Base-by-base conservation (phyloP, 2,329 filamentous ascomycete genomes). In the Cladophialophora chaetospira region DNA sequence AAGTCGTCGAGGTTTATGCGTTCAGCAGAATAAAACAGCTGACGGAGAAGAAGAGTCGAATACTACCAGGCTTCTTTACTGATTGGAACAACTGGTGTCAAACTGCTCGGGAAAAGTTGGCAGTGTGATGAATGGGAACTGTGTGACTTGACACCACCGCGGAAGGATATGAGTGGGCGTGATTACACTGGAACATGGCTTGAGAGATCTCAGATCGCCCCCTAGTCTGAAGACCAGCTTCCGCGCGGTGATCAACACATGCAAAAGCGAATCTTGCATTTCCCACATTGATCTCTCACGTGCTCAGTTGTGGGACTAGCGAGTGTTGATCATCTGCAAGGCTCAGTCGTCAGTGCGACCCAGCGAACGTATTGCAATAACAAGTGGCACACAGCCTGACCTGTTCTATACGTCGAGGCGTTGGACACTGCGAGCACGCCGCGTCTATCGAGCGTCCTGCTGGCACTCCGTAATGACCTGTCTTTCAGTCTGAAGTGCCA, bases 71-170 rank as follows among this genome's bases (percentile, higher is more conserved):
- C 0, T 87, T 91, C 71, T 88, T 89, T 65, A 77, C 78, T 2
- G 87, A 90, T 60, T 91, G 87, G 86, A 79, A 85, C 62, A 89
- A 89, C 67, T 91, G 88, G 88, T 85, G 81, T 67, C 60, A 60
- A 50, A 60, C 29, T 43, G 52, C 43, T 5, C 38, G 47, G 35
- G 57, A 55, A 21, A 61, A 52, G 46, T 38, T 58, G 31, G 53
- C 52, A 8, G 19, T 11, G 17, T 55, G 43, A 46, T 10, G 21
- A 28, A 2, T 10, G 8, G 23, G 5, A 44, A 15, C 42, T 5
- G 15, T 11, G 19, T 23, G 23, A 28, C 8, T 19, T 6, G 11
- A 23, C 42, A 17, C 10, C 23, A 10, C 6, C 11, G 1, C n/a
- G 5, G 19, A n/a, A 11, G 15, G 11, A 6, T 13, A 23, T 33